These are phyloP conservation scores for Anthoceros angustus DNA, from an alignment of 225 moss, liverwort and hornwort species.

Conservation along the genomic window DNA sequence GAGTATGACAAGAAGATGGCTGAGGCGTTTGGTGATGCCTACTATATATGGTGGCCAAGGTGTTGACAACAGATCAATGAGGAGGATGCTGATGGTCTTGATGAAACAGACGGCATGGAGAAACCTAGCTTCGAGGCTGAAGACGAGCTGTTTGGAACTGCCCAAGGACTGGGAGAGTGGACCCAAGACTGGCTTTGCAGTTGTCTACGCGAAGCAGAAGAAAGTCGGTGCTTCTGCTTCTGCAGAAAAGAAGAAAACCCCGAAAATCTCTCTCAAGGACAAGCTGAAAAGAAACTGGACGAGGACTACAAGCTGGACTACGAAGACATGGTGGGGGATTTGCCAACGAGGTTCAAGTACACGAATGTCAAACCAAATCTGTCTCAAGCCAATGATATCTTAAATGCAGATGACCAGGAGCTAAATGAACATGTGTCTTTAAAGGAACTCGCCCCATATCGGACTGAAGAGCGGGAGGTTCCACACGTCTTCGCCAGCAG, in stretches of 20 bases:
- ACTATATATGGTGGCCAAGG: conserved; percentile 71
- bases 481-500: conserved; percentile 17
- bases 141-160: conserved; percentile 39
- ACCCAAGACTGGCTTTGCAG: conserved; percentile 39
- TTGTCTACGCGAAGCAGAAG: conserved; percentile 38
- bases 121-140: conserved; percentile 58
- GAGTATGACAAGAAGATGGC: conserved; percentile 91
- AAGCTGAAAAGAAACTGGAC: conserved; percentile 82
- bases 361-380: conserved; percentile 52
- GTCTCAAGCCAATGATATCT: conserved; percentile 53
- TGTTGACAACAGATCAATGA: conserved; percentile 33
- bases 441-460: conserved; percentile 81
- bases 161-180: conserved; percentile 16
- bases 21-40: conserved; percentile 73
- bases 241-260: conserved; percentile 3
- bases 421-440: conserved; percentile 85
- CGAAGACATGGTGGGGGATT: conserved; percentile 75
- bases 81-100: conserved; percentile 30
- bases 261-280: conserved; percentile 62
- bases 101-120: conserved; percentile 35
- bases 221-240: neutral
- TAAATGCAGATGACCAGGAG: conserved; percentile 62
- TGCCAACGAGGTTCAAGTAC: conserved; percentile 80
- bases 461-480: conserved; percentile 66
- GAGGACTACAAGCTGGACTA: conserved; percentile 94